These are phyloP conservation scores for Thinopyrum elongatum DNA, from an alignment of 176 grass and related monocot genomes.

Conservation along the genomic window DNA sequence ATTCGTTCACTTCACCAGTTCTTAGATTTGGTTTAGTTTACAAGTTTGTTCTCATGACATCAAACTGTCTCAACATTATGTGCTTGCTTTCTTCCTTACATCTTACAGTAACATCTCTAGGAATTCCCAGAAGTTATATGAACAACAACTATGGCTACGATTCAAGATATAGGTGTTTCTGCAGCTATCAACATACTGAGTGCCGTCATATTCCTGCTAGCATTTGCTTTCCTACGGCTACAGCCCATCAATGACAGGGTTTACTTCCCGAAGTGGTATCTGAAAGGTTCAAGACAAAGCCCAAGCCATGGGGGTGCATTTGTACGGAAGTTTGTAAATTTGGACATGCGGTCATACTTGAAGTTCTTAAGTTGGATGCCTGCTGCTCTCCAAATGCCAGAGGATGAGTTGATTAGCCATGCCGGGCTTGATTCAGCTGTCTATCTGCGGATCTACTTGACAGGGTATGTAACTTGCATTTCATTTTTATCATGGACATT, in stretches of 20 bases:
- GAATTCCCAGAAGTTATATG: constrained; percentile 20
- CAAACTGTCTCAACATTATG: constrained; percentile 7
- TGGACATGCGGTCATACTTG: constrained; percentile 86
- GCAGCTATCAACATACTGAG: constrained; percentile 86
- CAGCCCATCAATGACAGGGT: constrained; percentile 99
- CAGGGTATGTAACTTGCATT: constrained; percentile 53
- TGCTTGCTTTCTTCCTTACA: constrained; percentile 29
- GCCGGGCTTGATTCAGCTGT: constrained; percentile 96
- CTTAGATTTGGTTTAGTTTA: constrained; percentile 18
- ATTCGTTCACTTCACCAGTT: neutral
- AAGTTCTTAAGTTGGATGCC: constrained; percentile 94
- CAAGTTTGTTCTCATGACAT: neutral
- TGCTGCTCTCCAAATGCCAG: constrained; percentile 94
- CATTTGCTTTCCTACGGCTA: constrained; percentile 87
- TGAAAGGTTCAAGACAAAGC: constrained; percentile 90
- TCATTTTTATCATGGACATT: neutral
- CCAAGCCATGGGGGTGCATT: constrained; percentile 61
- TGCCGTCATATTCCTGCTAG: constrained; percentile 67
- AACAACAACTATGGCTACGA: constrained; percentile 60
- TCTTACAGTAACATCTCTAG: constrained; percentile 17
- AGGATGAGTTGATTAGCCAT: constrained; percentile 94
- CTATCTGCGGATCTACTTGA: constrained; percentile 93
- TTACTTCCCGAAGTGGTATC: constrained; percentile 99
- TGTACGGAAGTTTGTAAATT: constrained; percentile 89
- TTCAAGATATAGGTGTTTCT: constrained; percentile 77